phyloP scores from a whole-genome alignment of 805 yeast species.

The Kodamaea jinghongensis region DNA sequence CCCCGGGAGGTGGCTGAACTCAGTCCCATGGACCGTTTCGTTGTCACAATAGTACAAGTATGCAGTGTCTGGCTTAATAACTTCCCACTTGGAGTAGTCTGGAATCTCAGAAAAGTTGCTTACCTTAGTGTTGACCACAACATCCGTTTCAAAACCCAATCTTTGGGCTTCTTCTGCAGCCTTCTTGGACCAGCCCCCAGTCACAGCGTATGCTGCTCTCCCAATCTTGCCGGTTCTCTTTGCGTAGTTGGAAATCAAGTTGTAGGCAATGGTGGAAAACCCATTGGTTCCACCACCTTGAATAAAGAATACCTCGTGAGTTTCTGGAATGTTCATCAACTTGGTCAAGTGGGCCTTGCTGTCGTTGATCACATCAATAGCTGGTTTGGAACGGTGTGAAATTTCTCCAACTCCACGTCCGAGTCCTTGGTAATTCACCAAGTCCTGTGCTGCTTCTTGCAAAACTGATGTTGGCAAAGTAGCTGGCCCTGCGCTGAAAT shows the following conservation, averaged over 20 bases:
- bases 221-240: slow-evolving; percentile 73
- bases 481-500: slow-evolving; percentile 99
- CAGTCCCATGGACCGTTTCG: slow-evolving; percentile 96
- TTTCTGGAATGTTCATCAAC: slow-evolving; percentile 76
- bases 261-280: slow-evolving; percentile 83
- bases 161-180: slow-evolving; percentile 83
- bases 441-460: slow-evolving; percentile 82
- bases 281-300: slow-evolving; percentile 99
- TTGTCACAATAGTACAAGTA: slow-evolving; percentile 92
- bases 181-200: slow-evolving; percentile 94
- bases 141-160: slow-evolving; percentile 71
- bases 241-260: slow-evolving; percentile 72
- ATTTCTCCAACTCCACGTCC: slow-evolving; percentile 95
- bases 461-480: slow-evolving; percentile 79
- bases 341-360: slow-evolving; percentile 67
- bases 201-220: slow-evolving; percentile 79
- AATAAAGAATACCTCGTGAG: slow-evolving; percentile 90
- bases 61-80: slow-evolving; percentile 60
- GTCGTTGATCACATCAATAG: slow-evolving; percentile 69
- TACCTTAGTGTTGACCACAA: slow-evolving; percentile 64
- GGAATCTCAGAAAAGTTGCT: slow-evolving; percentile 68
- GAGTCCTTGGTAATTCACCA: slow-evolving; percentile 62
- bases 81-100: slow-evolving; percentile 60
- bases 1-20: slow-evolving; percentile 57
- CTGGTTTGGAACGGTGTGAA: slow-evolving; percentile 89